Conservation (phyloP, 2,329 filamentous ascomycete genomes). For the Fusarium sp. region DNA sequence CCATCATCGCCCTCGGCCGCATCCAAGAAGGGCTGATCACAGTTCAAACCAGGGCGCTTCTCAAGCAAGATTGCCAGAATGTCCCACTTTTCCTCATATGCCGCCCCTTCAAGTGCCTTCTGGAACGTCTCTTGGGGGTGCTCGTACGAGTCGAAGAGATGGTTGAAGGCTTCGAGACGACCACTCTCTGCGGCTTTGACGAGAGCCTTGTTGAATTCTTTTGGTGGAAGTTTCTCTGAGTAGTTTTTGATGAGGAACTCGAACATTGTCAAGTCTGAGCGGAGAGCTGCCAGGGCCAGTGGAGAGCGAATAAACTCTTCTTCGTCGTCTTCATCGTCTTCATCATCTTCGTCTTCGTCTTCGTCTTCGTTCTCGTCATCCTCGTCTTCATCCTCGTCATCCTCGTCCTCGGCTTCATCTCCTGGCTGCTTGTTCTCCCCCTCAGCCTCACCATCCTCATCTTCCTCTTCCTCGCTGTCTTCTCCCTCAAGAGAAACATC, state of each 20-base stretch:
- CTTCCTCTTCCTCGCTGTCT: conserved; percentile 30
- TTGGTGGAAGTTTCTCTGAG: conserved; percentile 50
- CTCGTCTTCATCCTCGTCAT: not conserved
- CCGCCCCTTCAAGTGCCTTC: conserved; percentile 48
- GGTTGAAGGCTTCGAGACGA: conserved; percentile 55
- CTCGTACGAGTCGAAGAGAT: conserved; percentile 49
- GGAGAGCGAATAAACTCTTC: conserved; percentile 45
- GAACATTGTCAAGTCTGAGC: conserved; percentile 55
- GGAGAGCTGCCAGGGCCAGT: conserved; percentile 52
- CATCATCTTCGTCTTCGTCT: not conserved
- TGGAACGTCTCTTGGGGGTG: conserved; percentile 50
- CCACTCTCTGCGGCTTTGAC: conserved; percentile 53
- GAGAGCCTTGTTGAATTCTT: conserved; percentile 55
- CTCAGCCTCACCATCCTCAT: not conserved
- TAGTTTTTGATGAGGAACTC: conserved; percentile 56
- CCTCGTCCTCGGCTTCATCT: conserved; percentile 19
- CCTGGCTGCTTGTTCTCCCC: not conserved
- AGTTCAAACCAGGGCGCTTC: conserved; percentile 47
- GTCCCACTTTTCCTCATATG: conserved; percentile 52
- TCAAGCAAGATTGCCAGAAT: conserved; percentile 52
- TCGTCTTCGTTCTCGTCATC: not conserved
- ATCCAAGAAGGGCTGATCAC: conserved; percentile 50
- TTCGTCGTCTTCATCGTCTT: conserved; percentile 1
- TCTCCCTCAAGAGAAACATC: conserved; percentile 48
- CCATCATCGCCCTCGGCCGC: conserved; percentile 47